A percentile compares a stretch with the other conserved stretches of the same genome.
Conservation (phyloP, 1,284 basidiomycete species). For the Cryptococcus neoformans region DNA sequence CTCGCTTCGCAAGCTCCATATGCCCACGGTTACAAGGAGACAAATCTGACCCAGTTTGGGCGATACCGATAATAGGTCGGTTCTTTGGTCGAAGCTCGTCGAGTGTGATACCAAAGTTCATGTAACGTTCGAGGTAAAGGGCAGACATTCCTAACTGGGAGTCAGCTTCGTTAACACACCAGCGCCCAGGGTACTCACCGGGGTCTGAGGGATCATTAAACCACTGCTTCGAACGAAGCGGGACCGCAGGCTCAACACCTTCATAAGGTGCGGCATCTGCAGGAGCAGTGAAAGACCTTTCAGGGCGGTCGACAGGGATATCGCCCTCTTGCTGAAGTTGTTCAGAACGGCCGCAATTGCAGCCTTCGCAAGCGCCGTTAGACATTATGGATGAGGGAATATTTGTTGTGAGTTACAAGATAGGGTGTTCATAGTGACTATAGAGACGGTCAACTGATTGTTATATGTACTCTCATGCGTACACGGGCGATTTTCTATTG, state of each 20-base stretch:
- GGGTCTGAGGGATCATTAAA: constrained; percentile 40
- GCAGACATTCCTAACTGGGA: constrained; percentile 25
- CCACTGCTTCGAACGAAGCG: constrained; percentile 44
- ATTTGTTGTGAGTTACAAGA: no score
- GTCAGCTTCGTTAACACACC: constrained; percentile 1
- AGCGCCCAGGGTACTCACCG: constrained; percentile 17
- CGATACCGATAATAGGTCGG: constrained; percentile 91
- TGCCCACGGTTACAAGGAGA: constrained; percentile 48
- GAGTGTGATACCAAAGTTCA: constrained; percentile 42
- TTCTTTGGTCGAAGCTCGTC: constrained; percentile 53
- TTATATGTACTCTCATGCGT: background rate
- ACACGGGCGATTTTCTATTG: no score
- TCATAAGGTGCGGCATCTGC: constrained; percentile 25
- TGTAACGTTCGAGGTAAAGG: constrained; percentile 45
- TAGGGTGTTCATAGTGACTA: no score
- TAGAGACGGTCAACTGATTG: no score
- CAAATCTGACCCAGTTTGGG: constrained; percentile 46
- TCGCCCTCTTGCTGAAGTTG: background rate
- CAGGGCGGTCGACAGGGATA: constrained; percentile 2
- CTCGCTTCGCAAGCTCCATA: constrained; percentile 45
- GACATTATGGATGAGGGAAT: constrained; percentile 1
- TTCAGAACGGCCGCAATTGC: constrained; percentile 28
- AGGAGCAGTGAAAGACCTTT: constrained; percentile 40
- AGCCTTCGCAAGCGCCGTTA: constrained; percentile 22
- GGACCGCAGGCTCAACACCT: constrained; percentile 35